Conservation (phyloP, 805 yeast species). For the Pichia membranifaciens region DNA sequence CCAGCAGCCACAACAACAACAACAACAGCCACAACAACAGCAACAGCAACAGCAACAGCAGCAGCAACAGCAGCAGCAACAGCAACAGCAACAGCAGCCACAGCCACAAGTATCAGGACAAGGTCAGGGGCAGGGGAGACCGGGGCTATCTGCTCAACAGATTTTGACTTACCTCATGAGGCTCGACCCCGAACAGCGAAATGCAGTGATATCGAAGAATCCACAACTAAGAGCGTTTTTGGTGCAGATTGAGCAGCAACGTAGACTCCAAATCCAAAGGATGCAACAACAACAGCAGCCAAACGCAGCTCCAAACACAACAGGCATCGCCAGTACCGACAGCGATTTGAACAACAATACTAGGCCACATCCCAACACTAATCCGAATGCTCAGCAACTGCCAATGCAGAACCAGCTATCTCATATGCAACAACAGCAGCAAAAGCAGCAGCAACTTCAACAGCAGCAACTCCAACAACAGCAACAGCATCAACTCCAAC, state of each 20-base stretch:
- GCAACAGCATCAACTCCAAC: too few species aligned
- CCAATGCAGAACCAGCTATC: constrained; percentile 3
- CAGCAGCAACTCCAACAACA: constrained; percentile 1
- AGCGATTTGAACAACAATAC: not conserved
- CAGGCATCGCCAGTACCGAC: too few species aligned
- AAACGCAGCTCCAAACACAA: too few species aligned
- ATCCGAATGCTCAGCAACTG: not conserved
- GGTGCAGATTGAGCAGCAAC: constrained; percentile 31
- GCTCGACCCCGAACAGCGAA: constrained; percentile 33
- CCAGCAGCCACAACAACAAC: not conserved
- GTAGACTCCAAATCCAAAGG: constrained; percentile 24
- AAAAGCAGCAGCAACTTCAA: constrained; percentile 8
- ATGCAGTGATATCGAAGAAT: constrained; percentile 27
- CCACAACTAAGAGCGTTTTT: constrained; percentile 31
- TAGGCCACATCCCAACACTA: not conserved
- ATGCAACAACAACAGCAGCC: constrained; percentile 12
- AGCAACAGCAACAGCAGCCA: not conserved
- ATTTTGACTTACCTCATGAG: constrained; percentile 30
- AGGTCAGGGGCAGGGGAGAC: constrained; percentile 9
- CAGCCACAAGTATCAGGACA: not conserved
- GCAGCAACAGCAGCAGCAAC: not conserved
- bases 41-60: not conserved
- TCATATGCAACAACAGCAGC: constrained; percentile 9
- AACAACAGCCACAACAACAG: not conserved
- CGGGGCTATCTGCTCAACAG: constrained; percentile 25